Evolutionary conservation across 2,329 filamentous ascomycete genomes (phyloP).

Genomic region (Trichoderma sp.): DNA sequence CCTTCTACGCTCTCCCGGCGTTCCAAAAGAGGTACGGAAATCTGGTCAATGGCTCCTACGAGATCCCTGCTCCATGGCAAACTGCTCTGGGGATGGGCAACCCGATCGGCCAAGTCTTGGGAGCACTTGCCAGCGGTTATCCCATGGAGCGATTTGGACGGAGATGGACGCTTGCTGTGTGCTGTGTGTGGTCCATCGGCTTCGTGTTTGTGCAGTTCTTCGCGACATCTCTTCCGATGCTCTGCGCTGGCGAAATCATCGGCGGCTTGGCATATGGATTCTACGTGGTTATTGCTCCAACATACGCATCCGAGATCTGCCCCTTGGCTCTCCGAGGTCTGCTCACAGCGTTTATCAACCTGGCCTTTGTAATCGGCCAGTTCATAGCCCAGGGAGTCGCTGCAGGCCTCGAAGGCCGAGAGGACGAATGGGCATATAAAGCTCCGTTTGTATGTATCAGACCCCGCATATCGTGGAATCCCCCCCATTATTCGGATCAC

Average conservation of each 20-base stretch:
- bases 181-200: slow-evolving; percentile 49
- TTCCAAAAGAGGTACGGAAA: slow-evolving; percentile 41
- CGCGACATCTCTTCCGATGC: slow-evolving; percentile 54
- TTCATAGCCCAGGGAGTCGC: slow-evolving; percentile 55
- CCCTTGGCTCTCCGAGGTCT: slow-evolving; percentile 60
- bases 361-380: slow-evolving; percentile 65
- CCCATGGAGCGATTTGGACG: slow-evolving; percentile 47
- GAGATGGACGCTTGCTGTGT: slow-evolving; percentile 49
- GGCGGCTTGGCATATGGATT: slow-evolving; percentile 63
- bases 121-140: slow-evolving; percentile 40
- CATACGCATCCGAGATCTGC: slow-evolving; percentile 64
- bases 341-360: slow-evolving; percentile 61
- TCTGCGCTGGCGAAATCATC: slow-evolving; percentile 64
- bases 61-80: slow-evolving; percentile 54
- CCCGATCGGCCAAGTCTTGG: slow-evolving; percentile 51
- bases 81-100: slow-evolving; percentile 50
- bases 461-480: neutral
- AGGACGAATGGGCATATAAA: slow-evolving; percentile 51
- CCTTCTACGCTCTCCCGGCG: slow-evolving; percentile 43
- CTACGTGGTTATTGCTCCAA: slow-evolving; percentile 60
- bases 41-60: slow-evolving; percentile 42
- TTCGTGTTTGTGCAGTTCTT: slow-evolving; percentile 67
- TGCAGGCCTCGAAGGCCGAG: slow-evolving; percentile 45
- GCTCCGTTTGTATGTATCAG: slow-evolving; percentile 33
- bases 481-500: neutral